These are phyloP conservation scores for Venustampulla echinocandica DNA, from an alignment of 495 filamentous ascomycete genomes.

Conservation along the genomic window DNA sequence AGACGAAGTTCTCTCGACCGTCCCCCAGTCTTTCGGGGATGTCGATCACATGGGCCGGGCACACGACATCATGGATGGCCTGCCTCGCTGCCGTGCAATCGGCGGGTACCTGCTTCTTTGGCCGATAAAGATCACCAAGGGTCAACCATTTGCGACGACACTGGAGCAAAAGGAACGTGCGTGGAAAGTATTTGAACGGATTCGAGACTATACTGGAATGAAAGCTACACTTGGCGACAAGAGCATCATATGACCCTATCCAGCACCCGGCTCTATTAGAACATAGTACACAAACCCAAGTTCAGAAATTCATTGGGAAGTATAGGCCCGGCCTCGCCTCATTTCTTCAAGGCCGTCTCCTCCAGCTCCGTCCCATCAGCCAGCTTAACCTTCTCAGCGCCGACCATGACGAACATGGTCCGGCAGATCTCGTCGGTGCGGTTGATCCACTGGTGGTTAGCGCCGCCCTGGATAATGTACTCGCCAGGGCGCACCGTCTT, in stretches of 20 bases:
- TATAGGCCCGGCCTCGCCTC: background rate
- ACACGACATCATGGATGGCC: slow-evolving; percentile 6
- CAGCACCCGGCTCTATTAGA: slow-evolving; percentile 1
- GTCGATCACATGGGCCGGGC: slow-evolving; percentile 18
- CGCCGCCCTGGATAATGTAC: slow-evolving; percentile 28
- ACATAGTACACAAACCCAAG: background rate
- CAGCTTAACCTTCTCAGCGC: slow-evolving; percentile 24
- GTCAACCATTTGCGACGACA: slow-evolving; percentile 11
- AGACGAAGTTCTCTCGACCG: slow-evolving; percentile 24
- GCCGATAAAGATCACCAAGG: slow-evolving; percentile 25
- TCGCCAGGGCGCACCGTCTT: slow-evolving; percentile 28
- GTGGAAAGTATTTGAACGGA: slow-evolving; percentile 22
- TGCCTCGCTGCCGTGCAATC: slow-evolving; percentile 16
- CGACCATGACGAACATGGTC: slow-evolving; percentile 26
- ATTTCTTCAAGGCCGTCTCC: slow-evolving; percentile 12
- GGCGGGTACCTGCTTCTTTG: slow-evolving; percentile 25
- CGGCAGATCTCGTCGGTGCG: slow-evolving; percentile 24
- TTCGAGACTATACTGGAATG: slow-evolving; percentile 27
- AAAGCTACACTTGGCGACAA: slow-evolving; percentile 22
- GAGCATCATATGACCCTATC: slow-evolving; percentile 20
- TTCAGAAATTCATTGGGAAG: slow-evolving; percentile 1
- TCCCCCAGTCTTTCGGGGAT: slow-evolving; percentile 21
- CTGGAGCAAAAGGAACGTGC: slow-evolving; percentile 15
- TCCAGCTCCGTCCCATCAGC: slow-evolving; percentile 24
- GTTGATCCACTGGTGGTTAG: slow-evolving; percentile 31